A percentile compares a stretch with the other conserved stretches of the same genome.
These are phyloP conservation scores for Podila horticola DNA, from an alignment of 192 early-diverging fungal species.

Conservation along the genomic window DNA sequence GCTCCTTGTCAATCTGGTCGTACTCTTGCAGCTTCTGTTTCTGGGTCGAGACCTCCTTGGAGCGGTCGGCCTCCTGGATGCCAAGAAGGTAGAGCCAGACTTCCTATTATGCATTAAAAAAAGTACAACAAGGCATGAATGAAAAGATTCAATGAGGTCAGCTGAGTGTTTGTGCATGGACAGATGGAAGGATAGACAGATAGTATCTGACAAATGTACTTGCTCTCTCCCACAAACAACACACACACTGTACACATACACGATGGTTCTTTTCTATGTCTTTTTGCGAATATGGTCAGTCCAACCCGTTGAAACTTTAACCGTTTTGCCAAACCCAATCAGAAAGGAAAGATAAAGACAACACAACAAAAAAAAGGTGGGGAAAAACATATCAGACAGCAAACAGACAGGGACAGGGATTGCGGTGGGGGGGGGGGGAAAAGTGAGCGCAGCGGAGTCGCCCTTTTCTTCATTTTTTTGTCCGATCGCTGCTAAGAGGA, in stretches of 20 bases:
- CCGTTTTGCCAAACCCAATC: not conserved
- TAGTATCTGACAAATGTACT: too few species aligned
- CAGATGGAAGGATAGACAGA: too few species aligned
- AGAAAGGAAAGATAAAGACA: not conserved
- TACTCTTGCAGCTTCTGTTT: constrained; percentile 69
- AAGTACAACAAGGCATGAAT: constrained; percentile 9
- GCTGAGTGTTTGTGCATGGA: constrained; percentile 14
- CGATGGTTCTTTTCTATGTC: not conserved
- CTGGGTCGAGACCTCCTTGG: constrained; percentile 56
- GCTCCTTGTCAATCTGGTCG: constrained; percentile 75
- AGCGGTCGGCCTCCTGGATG: constrained; percentile 83
- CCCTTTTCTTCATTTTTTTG: not conserved
- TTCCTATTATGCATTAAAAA: constrained; percentile 55
- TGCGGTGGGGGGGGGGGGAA: not conserved
- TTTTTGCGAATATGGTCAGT: not conserved
- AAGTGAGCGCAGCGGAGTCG: not conserved
- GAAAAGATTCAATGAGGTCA: constrained; percentile 2
- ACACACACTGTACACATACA: too few species aligned
- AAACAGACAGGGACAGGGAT: too few species aligned
- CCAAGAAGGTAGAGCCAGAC: constrained; percentile 91
- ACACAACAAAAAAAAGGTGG: not conserved
- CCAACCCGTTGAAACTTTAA: not conserved
- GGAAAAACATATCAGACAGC: constrained; percentile 7
- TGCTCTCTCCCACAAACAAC: too few species aligned
- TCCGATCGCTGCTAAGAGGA: not conserved